Base-by-base conservation (phyloP, 2,329 filamentous ascomycete species). In the Helminthosporium solani region DNA sequence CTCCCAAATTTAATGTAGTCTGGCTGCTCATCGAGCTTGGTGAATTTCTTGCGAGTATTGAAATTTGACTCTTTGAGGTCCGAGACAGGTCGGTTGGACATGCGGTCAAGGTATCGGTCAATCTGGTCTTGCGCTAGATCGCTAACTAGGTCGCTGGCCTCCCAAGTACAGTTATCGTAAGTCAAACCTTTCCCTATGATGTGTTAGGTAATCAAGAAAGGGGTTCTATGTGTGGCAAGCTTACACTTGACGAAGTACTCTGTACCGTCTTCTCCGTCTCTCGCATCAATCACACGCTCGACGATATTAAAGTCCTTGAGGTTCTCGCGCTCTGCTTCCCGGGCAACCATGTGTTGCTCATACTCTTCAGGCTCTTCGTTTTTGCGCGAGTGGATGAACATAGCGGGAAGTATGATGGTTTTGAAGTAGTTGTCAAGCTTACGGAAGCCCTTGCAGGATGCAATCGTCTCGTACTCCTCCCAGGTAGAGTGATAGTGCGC, bases 141-240 rank as follows among this genome's bases (percentile, higher is more conserved):
- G 64, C 84, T 88, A 58, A 97, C 82, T 27, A 92, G 78, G 5
- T 82, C 78, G 31, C 85, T 88, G 33, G 77, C 73, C 68, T 99
- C 94, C 95, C 95, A 99, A 2, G 95, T 99, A 71, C 88, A 96
- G 52, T 86, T 85, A 60, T 97, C 91, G 66, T 99, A 99, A 42
- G 86, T 88, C 41, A 97, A 80, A 9, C 89, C 88, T 71, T 94
- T 95, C 90, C 74, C 74, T 76, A 44, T 30, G 28, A 14, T 12
- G 39, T 19, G 31, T 65, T 59, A 66, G 56, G 42, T 57, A 47
- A 46, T 50, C 49, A 35, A 19, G 46, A 47, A 18, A 47, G 49
- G 49, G 51, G 42, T 21, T 33, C 18, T 15, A 35, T 18, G 16
- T 19, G n/a, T 25, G 28, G 45, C 14, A 9, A 16, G 58, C 67